Base-by-base conservation (phyloP, 2,329 filamentous ascomycete genomes). In the Alternaria longipes region DNA sequence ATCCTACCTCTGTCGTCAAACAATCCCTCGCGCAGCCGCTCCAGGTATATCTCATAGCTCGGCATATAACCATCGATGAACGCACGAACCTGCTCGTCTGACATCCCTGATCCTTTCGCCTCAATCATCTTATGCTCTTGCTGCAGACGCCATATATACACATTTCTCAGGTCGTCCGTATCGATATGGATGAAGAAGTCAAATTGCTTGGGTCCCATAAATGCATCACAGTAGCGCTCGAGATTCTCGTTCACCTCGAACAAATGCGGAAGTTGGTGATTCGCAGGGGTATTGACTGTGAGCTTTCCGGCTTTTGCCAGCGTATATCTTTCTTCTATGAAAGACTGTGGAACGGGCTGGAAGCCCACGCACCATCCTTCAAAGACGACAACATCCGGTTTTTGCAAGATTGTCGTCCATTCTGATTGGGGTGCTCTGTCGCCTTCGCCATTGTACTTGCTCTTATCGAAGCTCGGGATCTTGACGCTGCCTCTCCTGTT, bases 361-460 rank as follows among this genome's bases (percentile, higher is more conserved):
- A 97, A 97, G 3, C 93, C 94, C 12, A 97, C 88, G 77, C 91
- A 95, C 94, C 93, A 97, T 18, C 94, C 93, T 78, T 97, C 93
- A 65, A 97, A 89, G 53, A 97, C 87, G 22, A 97, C 85, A 7
- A 94, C 87, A 53, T 85, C 83, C 2, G 87, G 79, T n/a, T 78
- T 81, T 3, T 76, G 79, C 66, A 88, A 87, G 60, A 90, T 84
- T 14, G 74, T 73, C 26, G 84, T 80, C 91, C 93, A 96, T 47
- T 84, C 74, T 11, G 79, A 80, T 58, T 85, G 79, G 0, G 90
- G 86, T 1, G 86, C 82, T 51, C 93, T 89, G 79, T 97, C 93
- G 22, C 93, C 93, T 63, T 90, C 86, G 11, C 93, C 93, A 22
- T 82, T 80, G 79, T 89, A 92, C 16, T 88, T 88, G 54, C 90